A percentile compares a stretch with the other conserved stretches of the same genome.
Conservation (phyloP, 495 filamentous ascomycete species). For the Hypoxylon fragiforme region DNA sequence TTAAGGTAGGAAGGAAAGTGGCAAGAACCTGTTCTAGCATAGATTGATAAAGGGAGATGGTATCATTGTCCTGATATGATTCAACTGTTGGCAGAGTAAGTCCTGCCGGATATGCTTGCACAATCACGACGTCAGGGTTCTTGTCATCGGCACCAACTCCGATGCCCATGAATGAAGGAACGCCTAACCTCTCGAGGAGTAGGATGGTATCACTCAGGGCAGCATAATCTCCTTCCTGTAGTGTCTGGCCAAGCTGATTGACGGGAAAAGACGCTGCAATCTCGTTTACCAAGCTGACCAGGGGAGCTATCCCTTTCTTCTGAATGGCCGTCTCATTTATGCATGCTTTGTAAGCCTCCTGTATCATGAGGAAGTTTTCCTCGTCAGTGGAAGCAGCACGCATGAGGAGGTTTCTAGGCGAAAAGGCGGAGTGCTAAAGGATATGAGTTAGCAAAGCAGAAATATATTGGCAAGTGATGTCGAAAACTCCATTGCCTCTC, state of each 20-base stretch:
- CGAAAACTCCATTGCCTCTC: too few relatives aligned
- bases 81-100: conserved; percentile 67
- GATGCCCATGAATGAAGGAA: conserved; percentile 52
- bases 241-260: conserved; percentile 25
- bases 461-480: too few relatives aligned
- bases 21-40: conserved; percentile 47
- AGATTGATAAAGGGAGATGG: conserved; percentile 55
- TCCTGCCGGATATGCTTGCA: conserved; percentile 53
- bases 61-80: conserved; percentile 62
- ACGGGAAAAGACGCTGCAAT: conserved; percentile 55
- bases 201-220: conserved; percentile 56
- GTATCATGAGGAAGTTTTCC: conserved; percentile 68
- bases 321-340: conserved; percentile 60
- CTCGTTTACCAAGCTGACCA: conserved; percentile 50
- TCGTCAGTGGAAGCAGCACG: conserved; percentile 49
- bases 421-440: conserved; percentile 49
- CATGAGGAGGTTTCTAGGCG: conserved; percentile 42
- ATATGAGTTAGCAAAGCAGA: conserved; percentile 17
- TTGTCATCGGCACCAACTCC: conserved; percentile 61
- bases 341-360: conserved; percentile 65
- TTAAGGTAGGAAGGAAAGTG: conserved; percentile 33
- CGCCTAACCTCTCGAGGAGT: conserved; percentile 56
- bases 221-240: conserved; percentile 41
- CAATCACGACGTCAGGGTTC: conserved; percentile 64
- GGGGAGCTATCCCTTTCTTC: conserved; percentile 56